These are phyloP conservation scores for Apiospora phragmitis DNA, from an alignment of 2,329 filamentous ascomycete species.

Conservation along the genomic window DNA sequence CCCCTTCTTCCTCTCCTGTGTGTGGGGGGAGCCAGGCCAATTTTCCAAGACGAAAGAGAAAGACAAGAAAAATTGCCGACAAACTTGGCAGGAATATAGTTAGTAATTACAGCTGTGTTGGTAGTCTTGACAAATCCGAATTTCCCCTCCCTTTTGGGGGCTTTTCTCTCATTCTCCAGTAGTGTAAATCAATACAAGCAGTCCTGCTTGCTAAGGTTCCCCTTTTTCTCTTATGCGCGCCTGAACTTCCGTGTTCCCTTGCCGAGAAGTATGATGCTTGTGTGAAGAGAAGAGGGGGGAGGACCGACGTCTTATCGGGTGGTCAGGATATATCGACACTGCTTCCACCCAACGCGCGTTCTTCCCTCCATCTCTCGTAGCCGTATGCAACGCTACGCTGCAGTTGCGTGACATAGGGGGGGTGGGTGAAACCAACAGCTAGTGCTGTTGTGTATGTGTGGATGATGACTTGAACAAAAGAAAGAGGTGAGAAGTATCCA, in stretches of 20 bases:
- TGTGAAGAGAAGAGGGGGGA: background rate
- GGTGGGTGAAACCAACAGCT: background rate
- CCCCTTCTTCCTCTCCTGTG: background rate
- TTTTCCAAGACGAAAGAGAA: background rate
- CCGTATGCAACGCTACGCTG: background rate
- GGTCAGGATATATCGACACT: background rate
- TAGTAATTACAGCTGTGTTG: slow-evolving; percentile 9
- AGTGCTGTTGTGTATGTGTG: background rate
- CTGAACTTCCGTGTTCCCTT: slow-evolving; percentile 15
- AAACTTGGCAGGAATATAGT: slow-evolving; percentile 8
- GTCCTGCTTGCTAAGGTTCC: background rate
- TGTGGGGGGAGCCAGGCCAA: background rate
- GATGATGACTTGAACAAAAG: background rate
- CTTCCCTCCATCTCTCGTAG: background rate
- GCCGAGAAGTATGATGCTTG: slow-evolving; percentile 4
- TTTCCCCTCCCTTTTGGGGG: background rate
- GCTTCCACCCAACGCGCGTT: background rate
- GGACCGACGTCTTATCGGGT: background rate
- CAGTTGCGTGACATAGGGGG: background rate
- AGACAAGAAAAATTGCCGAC: slow-evolving; percentile 7
- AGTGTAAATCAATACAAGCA: background rate
- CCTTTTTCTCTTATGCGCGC: slow-evolving; percentile 10
- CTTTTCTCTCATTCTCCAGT: slow-evolving; percentile 2
- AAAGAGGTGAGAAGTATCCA: background rate
- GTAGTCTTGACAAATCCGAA: slow-evolving; percentile 6